Conservation (phyloP, 2,329 filamentous ascomycete species). For the Pseudogymnoascus sp. region DNA sequence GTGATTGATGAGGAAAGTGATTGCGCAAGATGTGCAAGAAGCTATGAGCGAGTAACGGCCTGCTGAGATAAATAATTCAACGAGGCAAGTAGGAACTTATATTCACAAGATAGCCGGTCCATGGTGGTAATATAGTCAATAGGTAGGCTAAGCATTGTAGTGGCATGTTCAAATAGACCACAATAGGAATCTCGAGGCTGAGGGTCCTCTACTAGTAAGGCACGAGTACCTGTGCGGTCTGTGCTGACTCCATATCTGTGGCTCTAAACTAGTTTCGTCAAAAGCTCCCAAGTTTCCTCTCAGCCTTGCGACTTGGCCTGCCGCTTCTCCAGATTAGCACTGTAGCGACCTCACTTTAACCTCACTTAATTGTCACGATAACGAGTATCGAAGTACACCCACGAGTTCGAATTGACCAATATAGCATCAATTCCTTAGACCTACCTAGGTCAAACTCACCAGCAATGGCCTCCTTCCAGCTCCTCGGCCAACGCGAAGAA, state of each 20-base stretch:
- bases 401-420: neutral
- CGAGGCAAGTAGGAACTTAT: neutral
- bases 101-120: neutral
- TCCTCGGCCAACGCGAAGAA: conserved; percentile 69
- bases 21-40: neutral
- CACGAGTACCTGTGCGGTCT: neutral
- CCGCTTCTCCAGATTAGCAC: neutral
- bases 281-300: neutral
- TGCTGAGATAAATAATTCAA: neutral
- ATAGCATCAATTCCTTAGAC: neutral
- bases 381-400: neutral
- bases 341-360: neutral
- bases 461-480: conserved; percentile 50
- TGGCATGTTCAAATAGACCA: neutral
- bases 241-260: neutral
- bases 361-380: neutral
- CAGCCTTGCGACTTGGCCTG: conserved; percentile 3
- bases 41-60: neutral
- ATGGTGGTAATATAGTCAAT: neutral
- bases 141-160: neutral
- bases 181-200: conserved; percentile 1
- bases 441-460: neutral
- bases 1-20: neutral
- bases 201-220: neutral
- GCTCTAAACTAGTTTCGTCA: neutral